phyloP scores from a whole-genome alignment of 2,329 filamentous ascomycete genomes.

The Arthrobotrys pseudoclavata region DNA sequence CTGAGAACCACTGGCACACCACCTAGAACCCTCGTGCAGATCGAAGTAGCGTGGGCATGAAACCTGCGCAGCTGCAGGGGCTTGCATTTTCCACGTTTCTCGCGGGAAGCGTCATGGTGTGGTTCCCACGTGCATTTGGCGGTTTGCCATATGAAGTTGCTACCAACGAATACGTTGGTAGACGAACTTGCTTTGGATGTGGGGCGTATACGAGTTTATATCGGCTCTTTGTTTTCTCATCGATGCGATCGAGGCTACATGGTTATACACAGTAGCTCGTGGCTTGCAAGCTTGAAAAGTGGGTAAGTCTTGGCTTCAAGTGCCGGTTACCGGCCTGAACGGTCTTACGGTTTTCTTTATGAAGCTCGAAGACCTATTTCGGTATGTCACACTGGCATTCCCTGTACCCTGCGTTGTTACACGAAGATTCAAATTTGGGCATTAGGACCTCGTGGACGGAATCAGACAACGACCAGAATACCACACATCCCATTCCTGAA shows the following conservation, averaged over 20 bases:
- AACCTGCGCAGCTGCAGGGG: conserved; percentile 27
- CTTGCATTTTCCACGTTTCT: conserved; percentile 27
- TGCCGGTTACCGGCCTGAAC: neutral
- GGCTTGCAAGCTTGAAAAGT: neutral
- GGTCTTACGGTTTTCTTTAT: neutral
- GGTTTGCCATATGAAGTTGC: neutral
- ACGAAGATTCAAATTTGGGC: neutral
- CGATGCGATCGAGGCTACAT: neutral
- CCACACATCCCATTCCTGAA: no score
- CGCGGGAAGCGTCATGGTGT: conserved; percentile 10
- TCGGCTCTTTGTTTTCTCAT: neutral
- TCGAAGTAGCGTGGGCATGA: conserved; percentile 22
- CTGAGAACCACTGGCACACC: neutral
- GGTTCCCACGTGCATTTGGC: conserved; percentile 20
- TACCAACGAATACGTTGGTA: neutral
- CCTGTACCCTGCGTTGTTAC: neutral
- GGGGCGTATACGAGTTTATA: conserved; percentile 7
- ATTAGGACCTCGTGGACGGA: neutral
- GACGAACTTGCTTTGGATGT: conserved; percentile 6
- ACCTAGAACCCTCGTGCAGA: conserved; percentile 14
- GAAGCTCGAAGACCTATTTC: conserved; percentile 4
- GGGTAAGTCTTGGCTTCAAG: neutral
- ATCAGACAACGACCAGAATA: neutral
- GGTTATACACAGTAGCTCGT: neutral
- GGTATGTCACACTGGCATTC: conserved; percentile 9